phyloP scores from a whole-genome alignment of 225 moss, liverwort and hornwort species.

The Sphagnum tenellum region DNA sequence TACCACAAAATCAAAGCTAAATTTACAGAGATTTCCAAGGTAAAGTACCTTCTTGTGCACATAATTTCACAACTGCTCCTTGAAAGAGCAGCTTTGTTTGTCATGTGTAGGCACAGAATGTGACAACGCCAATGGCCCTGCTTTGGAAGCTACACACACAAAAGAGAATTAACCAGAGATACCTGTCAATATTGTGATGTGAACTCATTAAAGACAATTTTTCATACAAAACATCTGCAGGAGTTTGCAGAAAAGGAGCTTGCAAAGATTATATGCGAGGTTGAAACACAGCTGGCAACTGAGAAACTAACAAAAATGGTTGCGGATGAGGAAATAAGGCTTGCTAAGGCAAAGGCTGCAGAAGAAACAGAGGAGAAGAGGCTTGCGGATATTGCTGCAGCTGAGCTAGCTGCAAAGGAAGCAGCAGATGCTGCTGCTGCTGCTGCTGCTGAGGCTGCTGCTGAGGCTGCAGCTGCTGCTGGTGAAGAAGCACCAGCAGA shows the following conservation, averaged over 20 bases:
- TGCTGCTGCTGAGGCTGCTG: neutral
- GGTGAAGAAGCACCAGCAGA: neutral
- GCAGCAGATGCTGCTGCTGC: slow-evolving; percentile 11
- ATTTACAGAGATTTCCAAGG: slow-evolving; percentile 34
- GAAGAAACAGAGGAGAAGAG: slow-evolving; percentile 24
- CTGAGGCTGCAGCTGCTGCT: neutral
- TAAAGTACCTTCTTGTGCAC: neutral
- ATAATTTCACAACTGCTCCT: too few species aligned
- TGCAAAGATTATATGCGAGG: slow-evolving; percentile 21
- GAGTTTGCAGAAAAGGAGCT: slow-evolving; percentile 23
- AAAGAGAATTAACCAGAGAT: too few species aligned
- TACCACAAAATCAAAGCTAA: slow-evolving; percentile 21
- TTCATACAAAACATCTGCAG: slow-evolving; percentile 2
- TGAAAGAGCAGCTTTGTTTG: too few species aligned
- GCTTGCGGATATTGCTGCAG: neutral
- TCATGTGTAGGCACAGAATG: too few species aligned
- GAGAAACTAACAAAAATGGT: slow-evolving; percentile 21
- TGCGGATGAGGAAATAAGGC: slow-evolving; percentile 17
- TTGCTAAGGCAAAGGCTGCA: slow-evolving; percentile 17
- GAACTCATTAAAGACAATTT: too few species aligned
- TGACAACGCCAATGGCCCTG: too few species aligned
- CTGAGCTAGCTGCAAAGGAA: slow-evolving; percentile 8
- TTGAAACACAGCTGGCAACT: slow-evolving; percentile 5
- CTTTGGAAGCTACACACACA: too few species aligned
- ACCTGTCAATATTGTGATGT: too few species aligned